Conservation (phyloP, 495 filamentous ascomycete genomes). For the Podospora pseudoanserina region DNA sequence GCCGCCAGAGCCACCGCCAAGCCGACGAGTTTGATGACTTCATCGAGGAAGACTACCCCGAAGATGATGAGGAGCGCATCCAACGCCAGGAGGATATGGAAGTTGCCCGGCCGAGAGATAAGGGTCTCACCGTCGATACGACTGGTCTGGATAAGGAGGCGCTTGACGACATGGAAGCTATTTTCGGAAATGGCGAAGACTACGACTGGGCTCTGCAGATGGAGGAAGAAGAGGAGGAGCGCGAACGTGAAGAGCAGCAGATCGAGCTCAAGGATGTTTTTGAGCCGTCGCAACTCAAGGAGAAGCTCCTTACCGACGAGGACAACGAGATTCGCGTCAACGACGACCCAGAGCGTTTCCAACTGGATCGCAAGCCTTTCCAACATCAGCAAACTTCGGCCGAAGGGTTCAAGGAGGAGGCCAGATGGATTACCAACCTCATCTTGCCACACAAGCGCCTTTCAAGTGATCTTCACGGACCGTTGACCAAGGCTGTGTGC, state of each 20-base stretch:
- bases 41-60: conserved; percentile 92
- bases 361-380: conserved; percentile 85
- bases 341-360: conserved; percentile 92
- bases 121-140: conserved; percentile 60
- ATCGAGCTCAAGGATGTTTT: conserved; percentile 98
- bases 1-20: conserved; percentile 48
- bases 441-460: conserved; percentile 81
- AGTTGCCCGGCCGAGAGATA: conserved; percentile 67
- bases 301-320: conserved; percentile 91
- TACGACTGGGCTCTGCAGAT: conserved; percentile 89
- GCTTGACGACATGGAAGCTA: conserved; percentile 88
- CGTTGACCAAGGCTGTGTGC: conserved; percentile 80
- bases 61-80: conserved; percentile 74
- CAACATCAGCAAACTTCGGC: conserved; percentile 68
- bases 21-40: conserved; percentile 93
- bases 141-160: conserved; percentile 85
- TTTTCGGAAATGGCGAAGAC: conserved; percentile 91
- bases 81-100: conserved; percentile 81
- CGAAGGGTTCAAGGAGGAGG: conserved; percentile 83
- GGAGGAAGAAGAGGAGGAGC: conserved; percentile 74
- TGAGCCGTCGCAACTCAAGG: conserved; percentile 87
- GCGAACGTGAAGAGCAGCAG: conserved; percentile 60
- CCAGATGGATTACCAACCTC: conserved; percentile 81
- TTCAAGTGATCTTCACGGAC: conserved; percentile 63
- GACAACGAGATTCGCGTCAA: conserved; percentile 82